Evolutionary conservation across 139 green algal genomes (phyloP).

Genomic region (Penium margaritaceum): DNA sequence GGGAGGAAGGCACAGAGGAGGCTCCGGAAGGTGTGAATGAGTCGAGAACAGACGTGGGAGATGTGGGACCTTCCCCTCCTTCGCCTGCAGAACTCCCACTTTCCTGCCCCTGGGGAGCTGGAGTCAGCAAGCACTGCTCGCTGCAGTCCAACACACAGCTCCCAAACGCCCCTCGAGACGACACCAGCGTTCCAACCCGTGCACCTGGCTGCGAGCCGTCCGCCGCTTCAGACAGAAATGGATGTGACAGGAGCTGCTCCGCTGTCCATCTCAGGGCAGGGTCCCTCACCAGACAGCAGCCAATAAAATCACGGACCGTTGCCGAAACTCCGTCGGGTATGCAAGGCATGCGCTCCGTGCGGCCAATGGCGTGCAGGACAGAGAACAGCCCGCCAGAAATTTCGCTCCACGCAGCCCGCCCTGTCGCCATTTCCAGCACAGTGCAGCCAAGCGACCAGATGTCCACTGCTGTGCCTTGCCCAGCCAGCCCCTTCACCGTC

Average conservation of each 20-base stretch:
- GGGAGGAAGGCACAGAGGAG: too few species aligned
- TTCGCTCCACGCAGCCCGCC: constrained; percentile 47
- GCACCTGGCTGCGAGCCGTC: too few species aligned
- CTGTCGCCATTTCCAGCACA: constrained; percentile 53
- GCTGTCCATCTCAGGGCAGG: constrained; percentile 35
- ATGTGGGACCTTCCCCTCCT: too few species aligned
- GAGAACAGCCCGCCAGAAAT: constrained; percentile 52
- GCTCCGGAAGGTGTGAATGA: too few species aligned
- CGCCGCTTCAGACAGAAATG: constrained; percentile 56
- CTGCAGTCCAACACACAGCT: too few species aligned
- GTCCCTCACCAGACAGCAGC: constrained; percentile 62
- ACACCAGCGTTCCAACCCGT: too few species aligned
- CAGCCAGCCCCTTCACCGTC: constrained; percentile 2
- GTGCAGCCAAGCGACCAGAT: constrained; percentile 54
- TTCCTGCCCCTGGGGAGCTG: too few species aligned
- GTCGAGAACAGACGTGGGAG: too few species aligned
- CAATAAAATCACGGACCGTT: constrained; percentile 69
- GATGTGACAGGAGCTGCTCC: constrained; percentile 56
- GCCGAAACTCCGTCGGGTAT: constrained; percentile 46
- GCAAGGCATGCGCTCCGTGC: constrained; percentile 64
- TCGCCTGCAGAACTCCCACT: too few species aligned
- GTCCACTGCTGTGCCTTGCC: constrained; percentile 34
- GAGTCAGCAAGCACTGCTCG: too few species aligned
- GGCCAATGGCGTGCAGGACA: constrained; percentile 86
- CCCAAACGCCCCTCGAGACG: too few species aligned